These are phyloP conservation scores for Coniochaeta sp. DNA, from an alignment of 2,329 filamentous ascomycete species.

Conservation along the genomic window DNA sequence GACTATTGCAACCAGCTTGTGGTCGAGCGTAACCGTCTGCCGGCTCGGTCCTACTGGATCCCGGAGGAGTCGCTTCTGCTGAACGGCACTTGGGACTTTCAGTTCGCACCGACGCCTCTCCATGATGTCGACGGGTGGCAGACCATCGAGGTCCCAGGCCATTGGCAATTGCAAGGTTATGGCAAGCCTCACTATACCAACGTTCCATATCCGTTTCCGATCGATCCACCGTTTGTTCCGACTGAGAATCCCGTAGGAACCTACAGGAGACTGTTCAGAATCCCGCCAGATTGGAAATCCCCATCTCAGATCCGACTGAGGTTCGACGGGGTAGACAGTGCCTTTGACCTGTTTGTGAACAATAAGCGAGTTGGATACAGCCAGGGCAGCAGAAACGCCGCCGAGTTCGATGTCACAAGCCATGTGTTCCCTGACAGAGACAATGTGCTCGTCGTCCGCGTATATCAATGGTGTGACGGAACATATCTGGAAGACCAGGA, in stretches of 20 bases:
- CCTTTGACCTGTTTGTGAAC: slow-evolving; percentile 64
- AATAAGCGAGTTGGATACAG: slow-evolving; percentile 57
- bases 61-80: slow-evolving; percentile 40
- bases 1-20: slow-evolving; percentile 44
- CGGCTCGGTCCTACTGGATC: slow-evolving; percentile 43
- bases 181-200: slow-evolving; percentile 64
- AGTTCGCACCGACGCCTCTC: slow-evolving; percentile 35
- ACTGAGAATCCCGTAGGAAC: slow-evolving; percentile 57
- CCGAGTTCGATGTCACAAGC: slow-evolving; percentile 59
- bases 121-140: slow-evolving; percentile 32
- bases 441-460: slow-evolving; percentile 55
- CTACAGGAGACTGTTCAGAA: slow-evolving; percentile 47
- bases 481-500: slow-evolving; percentile 65
- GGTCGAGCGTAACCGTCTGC: slow-evolving; percentile 44
- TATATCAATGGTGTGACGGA: slow-evolving; percentile 64
- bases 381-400: slow-evolving; percentile 60
- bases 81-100: slow-evolving; percentile 51
- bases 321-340: slow-evolving; percentile 66
- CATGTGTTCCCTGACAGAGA: slow-evolving; percentile 29
- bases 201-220: slow-evolving; percentile 56
- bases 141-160: slow-evolving; percentile 53
- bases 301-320: slow-evolving; percentile 50
- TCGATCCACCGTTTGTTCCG: slow-evolving; percentile 55
- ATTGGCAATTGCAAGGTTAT: slow-evolving; percentile 65
- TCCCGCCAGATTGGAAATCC: slow-evolving; percentile 38